Evolutionary conservation across 192 early-diverging fungal species (phyloP).

Genomic region (Podila epicladia): DNA sequence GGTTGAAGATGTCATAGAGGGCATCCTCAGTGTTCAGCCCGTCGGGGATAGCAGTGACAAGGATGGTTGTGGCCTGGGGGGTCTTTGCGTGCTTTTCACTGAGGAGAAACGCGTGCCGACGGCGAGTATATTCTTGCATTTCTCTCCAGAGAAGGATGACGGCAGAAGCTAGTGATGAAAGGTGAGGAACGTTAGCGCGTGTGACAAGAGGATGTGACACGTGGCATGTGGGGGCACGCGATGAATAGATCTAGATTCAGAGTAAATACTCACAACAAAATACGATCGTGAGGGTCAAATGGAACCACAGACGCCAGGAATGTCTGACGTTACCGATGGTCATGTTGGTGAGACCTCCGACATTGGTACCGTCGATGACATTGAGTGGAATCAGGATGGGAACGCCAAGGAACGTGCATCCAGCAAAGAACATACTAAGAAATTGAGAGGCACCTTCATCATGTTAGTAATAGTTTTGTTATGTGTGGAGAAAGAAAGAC

Average conservation of each 20-base stretch:
- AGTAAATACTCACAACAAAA: conserved; percentile 58
- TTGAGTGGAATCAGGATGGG: conserved; percentile 79
- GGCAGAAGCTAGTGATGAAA: conserved; percentile 28
- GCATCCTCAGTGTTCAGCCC: conserved; percentile 59
- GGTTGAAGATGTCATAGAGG: conserved; percentile 62
- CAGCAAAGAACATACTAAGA: conserved; percentile 66
- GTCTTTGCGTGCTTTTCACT: conserved; percentile 57
- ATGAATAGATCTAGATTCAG: no score
- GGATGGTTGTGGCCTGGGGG: conserved; percentile 69
- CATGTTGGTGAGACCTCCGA: conserved; percentile 64
- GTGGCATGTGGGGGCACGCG: neutral
- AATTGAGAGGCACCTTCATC: no score
- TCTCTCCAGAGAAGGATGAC: conserved; percentile 68
- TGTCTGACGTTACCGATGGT: conserved; percentile 78
- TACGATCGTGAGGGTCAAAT: conserved; percentile 64
- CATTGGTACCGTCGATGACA: conserved; percentile 54
- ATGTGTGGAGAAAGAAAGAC: neutral
- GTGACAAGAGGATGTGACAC: neutral
- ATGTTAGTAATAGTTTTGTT: no score
- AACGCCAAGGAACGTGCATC: conserved; percentile 63
- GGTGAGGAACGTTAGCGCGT: neutral
- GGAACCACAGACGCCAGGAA: conserved; percentile 73
- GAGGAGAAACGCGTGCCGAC: conserved; percentile 73
- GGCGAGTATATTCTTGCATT: conserved; percentile 63
- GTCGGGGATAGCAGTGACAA: conserved; percentile 76